phyloP scores from a whole-genome alignment of 352 stramenopile species.

The Phytophthora melonis region DNA sequence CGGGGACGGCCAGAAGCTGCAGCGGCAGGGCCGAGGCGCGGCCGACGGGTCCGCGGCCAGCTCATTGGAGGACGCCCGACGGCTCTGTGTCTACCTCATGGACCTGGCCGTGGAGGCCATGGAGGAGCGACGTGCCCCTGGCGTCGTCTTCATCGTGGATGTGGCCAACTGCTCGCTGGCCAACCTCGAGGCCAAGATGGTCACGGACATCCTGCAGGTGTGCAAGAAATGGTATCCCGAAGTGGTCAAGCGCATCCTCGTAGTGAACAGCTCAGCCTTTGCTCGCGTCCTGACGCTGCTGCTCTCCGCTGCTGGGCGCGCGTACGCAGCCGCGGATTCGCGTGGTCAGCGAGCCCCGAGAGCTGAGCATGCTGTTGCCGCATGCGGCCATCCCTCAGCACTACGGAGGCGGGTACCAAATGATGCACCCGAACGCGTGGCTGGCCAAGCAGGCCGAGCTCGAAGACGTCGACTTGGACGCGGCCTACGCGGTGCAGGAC shows the following conservation, averaged over 20 bases:
- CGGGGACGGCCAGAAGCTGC: slow-evolving; percentile 59
- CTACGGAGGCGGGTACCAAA: slow-evolving; percentile 67
- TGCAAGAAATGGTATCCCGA: slow-evolving; percentile 76
- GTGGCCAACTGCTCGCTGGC: slow-evolving; percentile 54
- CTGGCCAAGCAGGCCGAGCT: slow-evolving; percentile 78
- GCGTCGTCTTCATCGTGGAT: slow-evolving; percentile 77
- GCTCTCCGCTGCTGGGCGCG: slow-evolving; percentile 53
- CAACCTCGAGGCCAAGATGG: slow-evolving; percentile 70
- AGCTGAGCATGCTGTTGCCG: slow-evolving; percentile 61
- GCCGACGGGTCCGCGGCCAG: slow-evolving; percentile 64
- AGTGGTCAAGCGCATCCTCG: slow-evolving; percentile 63
- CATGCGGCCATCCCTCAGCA: slow-evolving; percentile 60
- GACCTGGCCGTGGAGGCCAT: slow-evolving; percentile 77
- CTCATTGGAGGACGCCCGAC: slow-evolving; percentile 70
- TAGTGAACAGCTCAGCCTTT: slow-evolving; percentile 71
- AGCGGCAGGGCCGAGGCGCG: slow-evolving; percentile 58
- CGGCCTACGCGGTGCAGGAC: slow-evolving; percentile 27
- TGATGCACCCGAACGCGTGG: slow-evolving; percentile 65
- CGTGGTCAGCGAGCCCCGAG: slow-evolving; percentile 50
- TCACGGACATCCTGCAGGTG: slow-evolving; percentile 69
- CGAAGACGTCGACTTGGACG: slow-evolving; percentile 71
- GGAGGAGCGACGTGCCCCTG: slow-evolving; percentile 70
- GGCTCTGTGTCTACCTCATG: slow-evolving; percentile 82
- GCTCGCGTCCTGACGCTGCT: slow-evolving; percentile 63
- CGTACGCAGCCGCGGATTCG: slow-evolving; percentile 62